Base-by-base conservation (phyloP, 768 basidiomycete species). In the Mycena amicta region DNA sequence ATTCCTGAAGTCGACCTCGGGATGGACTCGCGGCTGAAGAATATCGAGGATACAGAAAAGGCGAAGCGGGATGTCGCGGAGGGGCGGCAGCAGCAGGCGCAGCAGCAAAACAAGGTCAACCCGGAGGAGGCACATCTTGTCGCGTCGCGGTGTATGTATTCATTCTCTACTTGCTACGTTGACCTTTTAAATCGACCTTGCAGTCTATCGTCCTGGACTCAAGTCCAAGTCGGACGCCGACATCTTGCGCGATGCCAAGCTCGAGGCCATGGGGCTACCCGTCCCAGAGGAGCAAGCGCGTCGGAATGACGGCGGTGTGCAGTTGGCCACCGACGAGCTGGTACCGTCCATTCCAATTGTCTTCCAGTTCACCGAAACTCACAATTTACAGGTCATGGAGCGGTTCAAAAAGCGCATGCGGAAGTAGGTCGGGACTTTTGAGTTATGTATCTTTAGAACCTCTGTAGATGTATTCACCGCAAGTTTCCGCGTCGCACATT, bases 1-100 rank as follows among this genome's bases (percentile, higher is more conserved):
- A 98, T 99, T 66, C 97, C 96, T 0, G 97, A 98, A 70, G 94
- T 98, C 8, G 96, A 99, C 72, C 81, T 99, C 3, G 97, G 97
- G 55, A 97, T 98, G 90, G 95, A 99, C 95, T 98, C 88, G 18
- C 88, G 95, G 18, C 77, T 99, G 55, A 88, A 90, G 75, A 99
- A 98, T 69, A 99, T 99, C 54, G 95, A 97, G 69, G 93, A 95
- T 51, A 99, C 96, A 0, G 97, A 98, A 71, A 96, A 93, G 64
- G 96, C 96, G 1, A 98, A 98, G 72, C 83, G 94, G 1, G 79
- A 83, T 12, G 90, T 95, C 23, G 87, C 86, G 1, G 92, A 93
- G 63, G 86, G 84, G 57, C 82, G 84, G 23, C 81, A 86, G 50
- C 82, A 84, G 23, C 81, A 86, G 50, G 84, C 87, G 13, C 58